These are phyloP conservation scores for Tulasnella calospora DNA, from an alignment of 768 basidiomycete genomes.

Conservation along the genomic window DNA sequence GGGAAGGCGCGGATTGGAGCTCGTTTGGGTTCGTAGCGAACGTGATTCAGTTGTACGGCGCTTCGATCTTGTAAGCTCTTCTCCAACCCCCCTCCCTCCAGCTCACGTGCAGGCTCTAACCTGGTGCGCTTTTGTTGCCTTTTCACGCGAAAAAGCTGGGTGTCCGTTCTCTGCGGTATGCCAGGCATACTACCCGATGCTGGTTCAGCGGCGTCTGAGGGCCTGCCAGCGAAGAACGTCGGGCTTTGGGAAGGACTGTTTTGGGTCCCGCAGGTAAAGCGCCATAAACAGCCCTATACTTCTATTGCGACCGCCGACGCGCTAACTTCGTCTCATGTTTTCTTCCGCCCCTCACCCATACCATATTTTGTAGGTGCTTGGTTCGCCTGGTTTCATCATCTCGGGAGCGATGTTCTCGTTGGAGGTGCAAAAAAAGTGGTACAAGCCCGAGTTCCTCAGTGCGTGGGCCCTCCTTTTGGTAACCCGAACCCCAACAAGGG, in stretches of 20 bases:
- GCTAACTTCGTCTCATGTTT: too few species aligned
- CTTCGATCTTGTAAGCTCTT: slow-evolving; percentile 20
- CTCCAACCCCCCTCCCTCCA: neutral
- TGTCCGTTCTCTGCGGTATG: slow-evolving; percentile 26
- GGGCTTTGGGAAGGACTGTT: slow-evolving; percentile 27
- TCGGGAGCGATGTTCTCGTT: slow-evolving; percentile 25
- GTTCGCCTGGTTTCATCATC: slow-evolving; percentile 29
- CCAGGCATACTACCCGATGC: slow-evolving; percentile 27
- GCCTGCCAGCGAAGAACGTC: slow-evolving; percentile 8
- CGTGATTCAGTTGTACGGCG: slow-evolving; percentile 29
- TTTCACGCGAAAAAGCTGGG: neutral
- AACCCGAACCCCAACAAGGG: too few species aligned
- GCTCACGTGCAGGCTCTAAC: too few species aligned
- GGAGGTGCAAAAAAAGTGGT: slow-evolving; percentile 30
- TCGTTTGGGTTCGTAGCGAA: slow-evolving; percentile 29
- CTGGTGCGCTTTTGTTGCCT: neutral
- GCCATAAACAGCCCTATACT: too few species aligned
- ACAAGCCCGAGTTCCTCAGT: slow-evolving; percentile 14
- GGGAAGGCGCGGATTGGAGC: slow-evolving; percentile 25
- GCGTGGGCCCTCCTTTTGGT: neutral
- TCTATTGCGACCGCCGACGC: too few species aligned
- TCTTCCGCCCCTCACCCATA: too few species aligned
- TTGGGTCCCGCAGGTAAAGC: slow-evolving; percentile 26
- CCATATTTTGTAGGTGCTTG: slow-evolving; percentile 27
- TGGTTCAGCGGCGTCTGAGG: neutral